phyloP scores from a whole-genome alignment of 2,329 filamentous ascomycete species.

The Septoria linicola region DNA sequence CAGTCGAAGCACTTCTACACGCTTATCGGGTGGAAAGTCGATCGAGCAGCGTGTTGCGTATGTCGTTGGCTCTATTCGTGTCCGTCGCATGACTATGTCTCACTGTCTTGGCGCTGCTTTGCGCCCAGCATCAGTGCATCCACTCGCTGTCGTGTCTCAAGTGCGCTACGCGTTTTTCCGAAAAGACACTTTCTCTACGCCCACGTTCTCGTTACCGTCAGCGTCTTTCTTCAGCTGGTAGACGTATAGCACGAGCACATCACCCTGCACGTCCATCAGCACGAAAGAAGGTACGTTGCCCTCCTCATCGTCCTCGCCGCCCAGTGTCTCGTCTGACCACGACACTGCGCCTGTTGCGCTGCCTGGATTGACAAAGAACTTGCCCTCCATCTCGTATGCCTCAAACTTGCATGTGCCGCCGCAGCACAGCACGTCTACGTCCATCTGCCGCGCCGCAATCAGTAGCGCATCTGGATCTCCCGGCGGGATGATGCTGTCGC shows the following conservation, averaged over 20 bases:
- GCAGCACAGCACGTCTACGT: constrained; percentile 68
- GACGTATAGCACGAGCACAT: constrained; percentile 92
- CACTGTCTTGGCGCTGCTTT: not conserved
- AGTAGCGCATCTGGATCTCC: constrained; percentile 65
- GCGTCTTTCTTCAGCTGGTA: constrained; percentile 62
- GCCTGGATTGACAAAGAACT: constrained; percentile 70
- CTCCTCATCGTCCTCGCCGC: constrained; percentile 47
- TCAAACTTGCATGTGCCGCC: constrained; percentile 69
- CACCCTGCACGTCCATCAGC: constrained; percentile 97
- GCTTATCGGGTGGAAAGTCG: no score
- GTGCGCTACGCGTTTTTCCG: constrained; percentile 45
- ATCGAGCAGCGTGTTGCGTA: no score
- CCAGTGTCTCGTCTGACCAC: constrained; percentile 47
- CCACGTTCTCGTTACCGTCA: constrained; percentile 54
- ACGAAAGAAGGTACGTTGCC: constrained; percentile 89
- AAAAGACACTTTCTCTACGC: constrained; percentile 57
- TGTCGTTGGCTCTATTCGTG: no score
- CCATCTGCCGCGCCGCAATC: constrained; percentile 69
- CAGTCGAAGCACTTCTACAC: no score
- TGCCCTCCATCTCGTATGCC: constrained; percentile 69
- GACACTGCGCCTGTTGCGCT: constrained; percentile 66
- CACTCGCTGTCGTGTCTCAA: constrained; percentile 16
- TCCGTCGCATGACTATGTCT: not conserved
- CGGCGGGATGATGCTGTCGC: constrained; percentile 68
- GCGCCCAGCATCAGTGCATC: constrained; percentile 21